Evolutionary conservation across 176 grass and related monocot genomes (phyloP), one percentile per base, ranked within the genome.

Genomic region (Echinochloa phyllopogon): DNA sequence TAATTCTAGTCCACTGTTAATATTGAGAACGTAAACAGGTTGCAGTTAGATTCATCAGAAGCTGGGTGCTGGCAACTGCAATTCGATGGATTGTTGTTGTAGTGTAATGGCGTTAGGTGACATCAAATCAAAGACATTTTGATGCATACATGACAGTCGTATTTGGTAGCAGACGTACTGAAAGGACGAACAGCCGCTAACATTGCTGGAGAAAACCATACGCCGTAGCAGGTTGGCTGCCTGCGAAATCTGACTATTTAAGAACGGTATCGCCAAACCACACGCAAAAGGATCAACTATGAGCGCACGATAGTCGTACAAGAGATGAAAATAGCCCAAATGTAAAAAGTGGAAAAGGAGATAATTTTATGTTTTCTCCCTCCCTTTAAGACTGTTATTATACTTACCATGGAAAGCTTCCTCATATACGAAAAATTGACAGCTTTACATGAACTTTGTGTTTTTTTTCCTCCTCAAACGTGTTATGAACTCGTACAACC

Each of bases 181-280:
- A 24, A 3, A 0, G 36, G 36, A 27, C 23, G 52, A 85, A 25
- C 74, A 51, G 29, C 67, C 15, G 36, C 76, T 55, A 24, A 14
- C 0, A 3, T 4, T 20, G 59, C 72, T 3, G 44, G 45, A 41
- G 56, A 80, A 82, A 69, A 39, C 20, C 40, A 39, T 47, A 41
- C 42, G 53, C 79, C 72, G 79, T 61, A 77, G 51, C 42, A 51
- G 64, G 29, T 82, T 69, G 62, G 61, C 47, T 69, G 72, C 20
- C 47, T 20, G 10, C 41, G 25, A 82, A 87, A 69, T 50, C 79
- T 87, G 78, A 87, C 60, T 62, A 62, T 14, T n/a, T 2, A 36
- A 36, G 47, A 0, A 33, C 8, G 6, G n/a, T 8, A 10, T 61
- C 1, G 61, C 50, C 49, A 55, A 52, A 49, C 8, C 25, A 12